phyloP scores from a whole-genome alignment of 805 yeast genomes.

The Kluyveromyces dobzhanskii region DNA sequence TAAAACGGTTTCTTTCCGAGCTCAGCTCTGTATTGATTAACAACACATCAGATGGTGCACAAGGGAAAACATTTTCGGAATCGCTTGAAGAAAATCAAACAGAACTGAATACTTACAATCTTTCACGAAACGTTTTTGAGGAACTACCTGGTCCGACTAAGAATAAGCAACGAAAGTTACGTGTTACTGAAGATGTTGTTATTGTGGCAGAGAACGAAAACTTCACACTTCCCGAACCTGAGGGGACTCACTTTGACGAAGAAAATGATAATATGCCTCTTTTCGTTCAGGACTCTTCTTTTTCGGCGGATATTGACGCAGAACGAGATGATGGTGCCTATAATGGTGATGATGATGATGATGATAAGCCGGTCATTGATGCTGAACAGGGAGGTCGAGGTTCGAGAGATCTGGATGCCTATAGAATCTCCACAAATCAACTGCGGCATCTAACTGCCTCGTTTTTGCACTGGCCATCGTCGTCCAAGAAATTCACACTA shows the following conservation, averaged over 20 bases:
- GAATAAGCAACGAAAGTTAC: not conserved
- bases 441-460: not conserved
- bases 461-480: not conserved
- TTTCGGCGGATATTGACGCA: too few relatives aligned
- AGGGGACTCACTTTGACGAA: too few relatives aligned
- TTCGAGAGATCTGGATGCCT: too few relatives aligned
- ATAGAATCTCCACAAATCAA: not conserved
- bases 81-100: not conserved
- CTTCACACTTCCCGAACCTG: not conserved
- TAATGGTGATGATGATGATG: too few relatives aligned
- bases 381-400: too few relatives aligned
- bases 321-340: too few relatives aligned
- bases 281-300: too few relatives aligned
- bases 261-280: too few relatives aligned
- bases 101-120: not conserved
- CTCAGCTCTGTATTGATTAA: slow-evolving; percentile 1
- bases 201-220: not conserved
- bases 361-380: too few relatives aligned
- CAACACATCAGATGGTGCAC: not conserved
- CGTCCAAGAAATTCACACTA: not conserved
- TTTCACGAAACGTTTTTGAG: slow-evolving; percentile 1
- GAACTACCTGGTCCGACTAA: too few relatives aligned
- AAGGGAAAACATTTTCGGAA: too few relatives aligned
- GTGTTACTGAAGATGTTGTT: not conserved
- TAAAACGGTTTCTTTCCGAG: slow-evolving; percentile 2